phyloP scores from a whole-genome alignment of 164 flowering plant genomes.

The Malania oleifera region DNA sequence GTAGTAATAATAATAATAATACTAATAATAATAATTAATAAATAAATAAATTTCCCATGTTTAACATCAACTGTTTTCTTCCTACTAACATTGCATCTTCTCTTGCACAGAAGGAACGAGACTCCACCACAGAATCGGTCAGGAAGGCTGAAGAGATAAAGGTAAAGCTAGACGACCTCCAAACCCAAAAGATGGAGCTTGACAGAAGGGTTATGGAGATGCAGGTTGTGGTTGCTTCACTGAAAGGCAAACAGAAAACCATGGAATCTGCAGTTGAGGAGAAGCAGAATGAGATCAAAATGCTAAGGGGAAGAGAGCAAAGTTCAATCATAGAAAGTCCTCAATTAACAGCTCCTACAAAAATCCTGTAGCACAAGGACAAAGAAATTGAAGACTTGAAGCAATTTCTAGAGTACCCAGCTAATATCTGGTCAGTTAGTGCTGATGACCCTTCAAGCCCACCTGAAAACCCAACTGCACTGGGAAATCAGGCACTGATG shows the following conservation, averaged over 20 bases:
- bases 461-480: slow-evolving; percentile 16
- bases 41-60: too few species aligned
- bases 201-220: slow-evolving; percentile 38
- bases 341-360: slow-evolving; percentile 26
- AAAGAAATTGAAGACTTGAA: slow-evolving; percentile 45
- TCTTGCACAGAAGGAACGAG: slow-evolving; percentile 52
- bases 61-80: not conserved
- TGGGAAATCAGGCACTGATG: not conserved
- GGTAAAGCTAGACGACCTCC: slow-evolving; percentile 30
- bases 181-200: slow-evolving; percentile 49
- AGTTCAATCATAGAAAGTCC: slow-evolving; percentile 14
- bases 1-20: too few species aligned
- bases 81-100: not conserved
- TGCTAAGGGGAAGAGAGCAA: slow-evolving; percentile 23
- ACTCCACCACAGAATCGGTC: slow-evolving; percentile 33
- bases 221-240: slow-evolving; percentile 51
- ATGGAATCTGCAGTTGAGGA: slow-evolving; percentile 45
- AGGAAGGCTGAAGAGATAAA: slow-evolving; percentile 49
- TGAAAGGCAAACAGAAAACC: slow-evolving; percentile 46
- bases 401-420: slow-evolving; percentile 21
- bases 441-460: slow-evolving; percentile 33
- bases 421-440: slow-evolving; percentile 28
- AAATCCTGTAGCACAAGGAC: slow-evolving; percentile 49
- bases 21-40: too few species aligned
- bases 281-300: slow-evolving; percentile 44